Conservation (phyloP, 129 eudicot genomes). For the Scalesia atractyloides region DNA sequence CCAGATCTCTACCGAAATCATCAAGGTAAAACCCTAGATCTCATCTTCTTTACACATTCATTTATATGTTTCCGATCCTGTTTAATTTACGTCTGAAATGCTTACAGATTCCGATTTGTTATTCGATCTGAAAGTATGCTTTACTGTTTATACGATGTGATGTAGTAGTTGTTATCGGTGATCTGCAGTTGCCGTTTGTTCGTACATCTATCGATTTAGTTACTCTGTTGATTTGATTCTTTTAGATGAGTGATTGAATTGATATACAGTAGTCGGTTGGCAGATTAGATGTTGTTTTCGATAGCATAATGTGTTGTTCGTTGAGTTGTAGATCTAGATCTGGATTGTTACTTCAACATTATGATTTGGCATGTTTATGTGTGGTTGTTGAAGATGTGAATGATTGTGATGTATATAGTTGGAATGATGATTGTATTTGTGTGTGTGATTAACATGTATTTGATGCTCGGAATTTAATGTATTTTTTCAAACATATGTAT, state of each 20-base stretch:
- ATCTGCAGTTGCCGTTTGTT: not conserved
- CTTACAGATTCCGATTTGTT: not conserved
- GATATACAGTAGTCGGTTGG: slow-evolving; percentile 12
- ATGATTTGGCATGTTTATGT: not conserved
- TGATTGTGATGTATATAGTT: not conserved
- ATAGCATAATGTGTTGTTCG: not conserved
- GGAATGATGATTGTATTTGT: not conserved
- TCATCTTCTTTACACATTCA: not conserved
- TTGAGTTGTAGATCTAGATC: slow-evolving; percentile 20
- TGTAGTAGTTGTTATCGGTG: not conserved
- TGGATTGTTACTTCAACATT: slow-evolving; percentile 13
- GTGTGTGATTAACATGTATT: slow-evolving; percentile 3
- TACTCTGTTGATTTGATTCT: not conserved
- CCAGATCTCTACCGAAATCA: slow-evolving; percentile 24
- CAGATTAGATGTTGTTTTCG: slow-evolving; percentile 17
- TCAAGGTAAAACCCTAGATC: slow-evolving; percentile 37
- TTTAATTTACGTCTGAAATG: not conserved
- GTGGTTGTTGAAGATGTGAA: not conserved
- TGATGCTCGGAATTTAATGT: not conserved
- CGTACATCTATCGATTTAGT: slow-evolving; percentile 8
- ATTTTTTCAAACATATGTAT: too few species aligned
- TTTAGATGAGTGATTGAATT: too few species aligned
- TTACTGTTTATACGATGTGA: not conserved
- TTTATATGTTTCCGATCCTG: not conserved
- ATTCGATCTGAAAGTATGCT: slow-evolving; percentile 5